A percentile compares a stretch with the other conserved stretches of the same genome.
Conservation (phyloP, 225 moss, liverwort and hornwort species). For the Neckera pumila region DNA sequence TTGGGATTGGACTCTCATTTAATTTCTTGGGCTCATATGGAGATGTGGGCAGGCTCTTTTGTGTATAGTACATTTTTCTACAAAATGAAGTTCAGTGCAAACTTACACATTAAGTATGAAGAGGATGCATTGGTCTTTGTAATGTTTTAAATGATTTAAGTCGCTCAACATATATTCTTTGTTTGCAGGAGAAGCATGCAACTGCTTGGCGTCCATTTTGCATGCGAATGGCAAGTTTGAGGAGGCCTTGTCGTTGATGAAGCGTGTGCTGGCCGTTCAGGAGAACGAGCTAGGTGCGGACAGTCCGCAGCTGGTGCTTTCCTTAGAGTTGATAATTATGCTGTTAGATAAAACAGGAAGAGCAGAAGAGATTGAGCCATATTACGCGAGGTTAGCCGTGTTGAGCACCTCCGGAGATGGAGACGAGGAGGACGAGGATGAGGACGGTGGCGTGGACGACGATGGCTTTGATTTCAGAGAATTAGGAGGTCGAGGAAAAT, state of each 20-base stretch:
- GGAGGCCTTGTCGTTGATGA: slow-evolving; percentile 54
- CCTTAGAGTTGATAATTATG: slow-evolving; percentile 71
- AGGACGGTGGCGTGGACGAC: neutral
- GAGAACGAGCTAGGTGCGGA: slow-evolving; percentile 62
- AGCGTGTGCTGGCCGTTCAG: slow-evolving; percentile 73
- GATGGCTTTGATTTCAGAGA: neutral
- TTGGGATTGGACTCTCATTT: neutral
- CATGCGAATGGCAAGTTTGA: slow-evolving; percentile 42
- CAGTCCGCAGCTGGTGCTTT: slow-evolving; percentile 54
- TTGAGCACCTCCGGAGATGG: neutral
- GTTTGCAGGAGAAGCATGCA: slow-evolving; percentile 78
- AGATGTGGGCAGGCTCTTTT: neutral
- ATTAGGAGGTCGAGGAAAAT: neutral
- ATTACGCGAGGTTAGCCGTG: slow-evolving; percentile 19
- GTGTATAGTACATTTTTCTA: neutral
- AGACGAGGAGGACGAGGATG: neutral
- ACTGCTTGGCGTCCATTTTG: slow-evolving; percentile 84
- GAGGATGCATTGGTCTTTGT: neutral
- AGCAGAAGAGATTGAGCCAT: slow-evolving; percentile 42
- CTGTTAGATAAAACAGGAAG: slow-evolving; percentile 60
- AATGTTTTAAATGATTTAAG: neutral
- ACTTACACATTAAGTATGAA: neutral
- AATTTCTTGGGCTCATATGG: neutral
- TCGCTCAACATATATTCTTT: neutral
- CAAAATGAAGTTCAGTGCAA: neutral